These are phyloP conservation scores for Suhomyces faveliae DNA, from an alignment of 805 yeast species.

Conservation along the genomic window DNA sequence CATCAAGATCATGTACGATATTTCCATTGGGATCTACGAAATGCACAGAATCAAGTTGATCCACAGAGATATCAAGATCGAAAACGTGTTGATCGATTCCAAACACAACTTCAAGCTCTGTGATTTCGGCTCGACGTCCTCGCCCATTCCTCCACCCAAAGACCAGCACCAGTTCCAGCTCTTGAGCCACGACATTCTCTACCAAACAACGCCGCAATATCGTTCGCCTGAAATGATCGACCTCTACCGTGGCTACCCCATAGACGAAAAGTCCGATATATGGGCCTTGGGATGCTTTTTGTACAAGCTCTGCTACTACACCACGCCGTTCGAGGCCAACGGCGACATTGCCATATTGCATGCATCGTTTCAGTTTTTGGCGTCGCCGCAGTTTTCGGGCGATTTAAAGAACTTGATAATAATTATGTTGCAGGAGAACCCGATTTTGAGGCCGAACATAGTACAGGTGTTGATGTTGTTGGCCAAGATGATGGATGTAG, in stretches of 20 bases:
- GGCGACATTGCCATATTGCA: conserved; percentile 83
- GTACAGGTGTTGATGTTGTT: conserved; percentile 75
- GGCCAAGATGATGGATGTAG: conserved; percentile 45
- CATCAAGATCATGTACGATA: conserved; percentile 78
- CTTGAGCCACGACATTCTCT: conserved; percentile 80
- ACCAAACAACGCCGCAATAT: conserved; percentile 94
- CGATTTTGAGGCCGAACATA: conserved; percentile 79
- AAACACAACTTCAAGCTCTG: conserved; percentile 73
- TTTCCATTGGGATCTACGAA: conserved; percentile 72
- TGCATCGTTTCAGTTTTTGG: conserved; percentile 77
- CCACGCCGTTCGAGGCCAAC: conserved; percentile 91
- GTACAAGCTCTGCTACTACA: conserved; percentile 87
- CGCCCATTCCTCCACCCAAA: conserved; percentile 68
- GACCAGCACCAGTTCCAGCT: conserved; percentile 69
- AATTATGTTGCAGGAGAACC: conserved; percentile 80
- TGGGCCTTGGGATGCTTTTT: conserved; percentile 96
- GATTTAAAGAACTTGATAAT: conserved; percentile 72
- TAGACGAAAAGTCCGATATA: conserved; percentile 88
- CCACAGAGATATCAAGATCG: conserved; percentile 93
- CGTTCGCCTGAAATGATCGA: conserved; percentile 97
- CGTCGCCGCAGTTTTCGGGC: conserved; percentile 64
- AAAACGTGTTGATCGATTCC: conserved; percentile 81
- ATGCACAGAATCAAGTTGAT: conserved; percentile 82
- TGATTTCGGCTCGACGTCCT: conserved; percentile 89
- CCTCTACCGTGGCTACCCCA: conserved; percentile 74